Base-by-base conservation (phyloP, 176 grass and related monocot genomes). In the Tillandsia fasciculata region DNA sequence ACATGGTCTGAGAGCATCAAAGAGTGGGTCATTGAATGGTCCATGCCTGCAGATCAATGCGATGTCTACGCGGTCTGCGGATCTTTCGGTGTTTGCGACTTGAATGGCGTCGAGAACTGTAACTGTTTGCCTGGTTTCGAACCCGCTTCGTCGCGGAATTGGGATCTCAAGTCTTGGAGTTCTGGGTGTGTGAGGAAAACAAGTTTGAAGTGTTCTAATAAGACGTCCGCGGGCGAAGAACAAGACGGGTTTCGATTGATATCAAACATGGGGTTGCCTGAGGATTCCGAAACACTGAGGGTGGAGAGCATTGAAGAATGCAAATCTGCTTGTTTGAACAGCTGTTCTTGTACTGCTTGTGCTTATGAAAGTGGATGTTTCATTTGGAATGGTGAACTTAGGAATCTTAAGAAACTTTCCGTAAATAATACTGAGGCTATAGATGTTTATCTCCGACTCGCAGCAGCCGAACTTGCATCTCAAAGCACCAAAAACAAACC, bases 51-150 rank as follows among this genome's bases (percentile, higher is more conserved):
- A 59, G 78, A 84, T 48, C 18, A 52, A 51, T 88, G 86, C 71
- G 81, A 84, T 64, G 86, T 84, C 10, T 24, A 78, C 58, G 82
- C 66, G 15, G 69, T 63, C 1, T 88, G 86, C 68, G 86, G 86
- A 17, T 64, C 82, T 11, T 88, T 88, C 47, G 82, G 74, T 22
- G 52, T 76, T 18, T 88, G 86, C 78, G 78, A 67, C 82, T 78
- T 81, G 74, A 3, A 24, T 53, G 78, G 53, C 75, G 68, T 33
- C 58, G 49, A 81, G 17, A 56, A 75, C 52, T 88, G 86, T 71
- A 15, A 69, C 70, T 88, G 86, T 23, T 72, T 76, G 66, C 49
- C 42, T 42, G 82, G 75, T 8, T 88, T 88, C 75, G 5, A 11
- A 1, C 49, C 82, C 82, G 28, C 53, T 22, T 61, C 57, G 63